Evolutionary conservation across 1,139 yeast species (phyloP).

Genomic region (Candida neerlandica): DNA sequence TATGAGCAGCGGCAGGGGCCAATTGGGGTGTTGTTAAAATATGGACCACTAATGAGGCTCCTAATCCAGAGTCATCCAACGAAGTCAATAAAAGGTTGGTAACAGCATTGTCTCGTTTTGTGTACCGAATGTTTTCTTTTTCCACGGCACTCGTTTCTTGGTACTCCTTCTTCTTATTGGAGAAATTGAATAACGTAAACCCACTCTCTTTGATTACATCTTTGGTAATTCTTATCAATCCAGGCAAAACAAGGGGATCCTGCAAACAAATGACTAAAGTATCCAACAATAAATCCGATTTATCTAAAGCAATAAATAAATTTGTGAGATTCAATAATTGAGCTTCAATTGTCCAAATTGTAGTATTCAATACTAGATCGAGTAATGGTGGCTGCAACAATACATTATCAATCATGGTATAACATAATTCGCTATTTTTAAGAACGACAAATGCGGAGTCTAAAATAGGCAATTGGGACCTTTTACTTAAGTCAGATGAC

Average conservation of each 20-base stretch:
- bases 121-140: not conserved
- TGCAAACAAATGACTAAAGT: slow-evolving; percentile 26
- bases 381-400: slow-evolving; percentile 28
- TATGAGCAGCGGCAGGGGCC: slow-evolving; percentile 30
- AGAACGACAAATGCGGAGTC: slow-evolving; percentile 27
- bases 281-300: slow-evolving; percentile 32
- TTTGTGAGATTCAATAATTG: slow-evolving; percentile 28
- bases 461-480: slow-evolving; percentile 20
- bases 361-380: slow-evolving; percentile 25
- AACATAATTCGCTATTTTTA: slow-evolving; percentile 27
- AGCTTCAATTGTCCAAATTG: slow-evolving; percentile 24
- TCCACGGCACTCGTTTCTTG: not conserved
- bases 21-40: slow-evolving; percentile 31
- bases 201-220: slow-evolving; percentile 28
- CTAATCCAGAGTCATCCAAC: slow-evolving; percentile 35
- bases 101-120: slow-evolving; percentile 27
- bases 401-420: slow-evolving; percentile 27
- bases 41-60: slow-evolving; percentile 28
- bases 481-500: not conserved
- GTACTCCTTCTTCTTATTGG: slow-evolving; percentile 3
- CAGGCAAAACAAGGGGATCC: slow-evolving; percentile 33
- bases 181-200: slow-evolving; percentile 17
- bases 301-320: slow-evolving; percentile 29
- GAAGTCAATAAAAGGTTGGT: slow-evolving; percentile 28
- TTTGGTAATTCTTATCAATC: slow-evolving; percentile 27